phyloP scores from a whole-genome alignment of 331 rosid species.

The Erythrophleum ivorense region DNA sequence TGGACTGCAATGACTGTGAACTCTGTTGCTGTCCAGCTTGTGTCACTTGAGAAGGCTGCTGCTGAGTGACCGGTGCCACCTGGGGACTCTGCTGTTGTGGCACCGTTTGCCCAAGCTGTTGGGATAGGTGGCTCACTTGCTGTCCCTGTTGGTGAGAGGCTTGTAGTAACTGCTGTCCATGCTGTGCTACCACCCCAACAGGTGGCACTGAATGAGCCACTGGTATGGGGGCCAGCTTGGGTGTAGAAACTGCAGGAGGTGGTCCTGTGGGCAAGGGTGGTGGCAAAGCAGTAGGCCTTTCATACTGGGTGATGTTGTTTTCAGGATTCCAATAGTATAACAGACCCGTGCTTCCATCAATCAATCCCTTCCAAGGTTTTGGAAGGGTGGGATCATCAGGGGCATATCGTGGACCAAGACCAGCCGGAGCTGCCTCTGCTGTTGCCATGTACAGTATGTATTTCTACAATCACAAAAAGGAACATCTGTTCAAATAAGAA shows the following conservation, averaged over 20 bases:
- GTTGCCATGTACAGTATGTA: conserved; percentile 61
- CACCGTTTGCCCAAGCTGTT: conserved; percentile 66
- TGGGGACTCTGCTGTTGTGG: conserved; percentile 58
- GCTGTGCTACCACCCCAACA: conserved; percentile 54
- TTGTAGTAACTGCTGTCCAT: conserved; percentile 64
- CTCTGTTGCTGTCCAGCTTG: conserved; percentile 53
- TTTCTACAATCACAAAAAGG: conserved; percentile 31
- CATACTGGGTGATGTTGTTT: conserved; percentile 90
- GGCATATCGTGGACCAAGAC: conserved; percentile 87
- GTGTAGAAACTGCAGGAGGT: conserved; percentile 51
- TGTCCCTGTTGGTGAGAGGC: conserved; percentile 59
- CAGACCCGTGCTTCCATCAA: conserved; percentile 86
- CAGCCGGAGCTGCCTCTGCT: conserved; percentile 66
- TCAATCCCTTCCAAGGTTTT: conserved; percentile 90
- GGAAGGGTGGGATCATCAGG: conserved; percentile 97
- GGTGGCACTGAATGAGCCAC: conserved; percentile 50
- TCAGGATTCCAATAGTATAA: conserved; percentile 97
- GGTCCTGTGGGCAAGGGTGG: conserved; percentile 62
- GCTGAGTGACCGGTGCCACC: conserved; percentile 52
- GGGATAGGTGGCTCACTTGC: conserved; percentile 55
- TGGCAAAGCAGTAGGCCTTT: conserved; percentile 63
- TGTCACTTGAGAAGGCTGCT: conserved; percentile 55
- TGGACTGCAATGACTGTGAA: conserved; percentile 37
- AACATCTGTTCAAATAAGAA: background rate
- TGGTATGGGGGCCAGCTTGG: conserved; percentile 69